A percentile compares a stretch with the other conserved stretches of the same genome.
Evolutionary conservation across 2,329 filamentous ascomycete species (phyloP).

Genomic region (Keithomyces neogunnii): DNA sequence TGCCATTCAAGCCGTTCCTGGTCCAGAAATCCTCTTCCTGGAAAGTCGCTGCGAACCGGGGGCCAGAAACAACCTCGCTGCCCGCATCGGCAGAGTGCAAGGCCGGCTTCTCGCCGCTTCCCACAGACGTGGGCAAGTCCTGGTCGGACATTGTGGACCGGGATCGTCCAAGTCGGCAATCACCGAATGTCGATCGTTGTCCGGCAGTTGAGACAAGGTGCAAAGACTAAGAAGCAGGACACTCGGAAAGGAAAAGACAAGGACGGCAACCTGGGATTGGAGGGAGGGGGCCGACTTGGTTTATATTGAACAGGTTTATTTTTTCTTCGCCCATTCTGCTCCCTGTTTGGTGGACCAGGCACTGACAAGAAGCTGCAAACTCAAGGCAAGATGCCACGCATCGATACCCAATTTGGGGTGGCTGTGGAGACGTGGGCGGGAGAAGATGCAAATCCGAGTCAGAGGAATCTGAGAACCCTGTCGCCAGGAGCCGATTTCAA

Average conservation of each 20-base stretch:
- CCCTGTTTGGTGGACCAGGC: no score
- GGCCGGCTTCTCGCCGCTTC: conserved; percentile 6
- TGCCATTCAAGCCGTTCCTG: conserved; percentile 24
- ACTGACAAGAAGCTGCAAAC: no score
- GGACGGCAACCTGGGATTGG: background rate
- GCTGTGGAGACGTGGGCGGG: no score
- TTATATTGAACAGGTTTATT: background rate
- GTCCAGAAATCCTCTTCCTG: conserved; percentile 24
- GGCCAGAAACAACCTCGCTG: conserved; percentile 3
- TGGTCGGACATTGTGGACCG: conserved; percentile 2
- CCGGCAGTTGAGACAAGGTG: background rate
- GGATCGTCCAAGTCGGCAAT: background rate
- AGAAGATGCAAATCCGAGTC: no score
- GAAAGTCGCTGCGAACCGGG: conserved; percentile 10
- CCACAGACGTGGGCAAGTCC: background rate
- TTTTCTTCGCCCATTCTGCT: no score
- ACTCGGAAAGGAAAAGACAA: background rate
- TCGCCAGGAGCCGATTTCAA: no score
- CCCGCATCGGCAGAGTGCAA: conserved; percentile 2
- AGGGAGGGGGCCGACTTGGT: background rate
- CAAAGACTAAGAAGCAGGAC: background rate
- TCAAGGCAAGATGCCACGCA: no score
- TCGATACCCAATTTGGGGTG: no score
- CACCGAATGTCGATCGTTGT: background rate
- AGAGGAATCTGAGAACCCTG: no score